phyloP scores from a whole-genome alignment of 495 filamentous ascomycete species.

The Penicillium atrosanguineum region DNA sequence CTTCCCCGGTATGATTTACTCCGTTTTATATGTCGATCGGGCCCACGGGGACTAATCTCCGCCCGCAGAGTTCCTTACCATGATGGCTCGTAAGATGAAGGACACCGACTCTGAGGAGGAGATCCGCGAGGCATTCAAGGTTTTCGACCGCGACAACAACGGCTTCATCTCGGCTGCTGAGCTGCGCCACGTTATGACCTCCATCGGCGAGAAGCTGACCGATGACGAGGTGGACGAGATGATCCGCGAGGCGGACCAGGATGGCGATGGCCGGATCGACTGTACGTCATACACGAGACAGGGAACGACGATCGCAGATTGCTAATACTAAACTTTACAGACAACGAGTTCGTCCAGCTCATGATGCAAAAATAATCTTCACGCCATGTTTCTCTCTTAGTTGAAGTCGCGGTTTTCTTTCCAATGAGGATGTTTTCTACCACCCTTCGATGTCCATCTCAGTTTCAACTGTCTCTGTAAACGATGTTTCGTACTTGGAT shows the following conservation, averaged over 20 bases:
- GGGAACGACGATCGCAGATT: background rate
- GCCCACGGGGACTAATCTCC: background rate
- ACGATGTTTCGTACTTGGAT: conserved; percentile 28
- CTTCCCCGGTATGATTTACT: conserved; percentile 75
- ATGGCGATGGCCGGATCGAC: conserved; percentile 95
- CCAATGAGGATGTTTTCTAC: conserved; percentile 23
- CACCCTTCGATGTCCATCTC: conserved; percentile 18
- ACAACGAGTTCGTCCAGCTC: conserved; percentile 99
- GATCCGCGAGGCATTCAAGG: conserved; percentile 92
- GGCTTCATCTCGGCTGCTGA: conserved; percentile 98
- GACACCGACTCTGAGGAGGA: conserved; percentile 99
- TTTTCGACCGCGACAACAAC: conserved; percentile 99
- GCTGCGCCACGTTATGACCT: conserved; percentile 98
- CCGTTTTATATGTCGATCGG: background rate
- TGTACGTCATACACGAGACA: conserved; percentile 52
- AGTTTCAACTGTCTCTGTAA: conserved; percentile 31
- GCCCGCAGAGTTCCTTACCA: conserved; percentile 86
- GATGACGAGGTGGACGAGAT: conserved; percentile 99
- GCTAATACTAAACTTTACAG: conserved; percentile 42
- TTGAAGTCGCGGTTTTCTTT: conserved; percentile 25
- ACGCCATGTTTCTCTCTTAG: conserved; percentile 32
- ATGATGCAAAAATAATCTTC: conserved; percentile 98
- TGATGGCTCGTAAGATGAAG: conserved; percentile 99
- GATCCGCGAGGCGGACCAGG: conserved; percentile 99
- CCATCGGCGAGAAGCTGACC: conserved; percentile 98